Base-by-base conservation (phyloP, 345 rosid genomes). In the Lepidium didymum region DNA sequence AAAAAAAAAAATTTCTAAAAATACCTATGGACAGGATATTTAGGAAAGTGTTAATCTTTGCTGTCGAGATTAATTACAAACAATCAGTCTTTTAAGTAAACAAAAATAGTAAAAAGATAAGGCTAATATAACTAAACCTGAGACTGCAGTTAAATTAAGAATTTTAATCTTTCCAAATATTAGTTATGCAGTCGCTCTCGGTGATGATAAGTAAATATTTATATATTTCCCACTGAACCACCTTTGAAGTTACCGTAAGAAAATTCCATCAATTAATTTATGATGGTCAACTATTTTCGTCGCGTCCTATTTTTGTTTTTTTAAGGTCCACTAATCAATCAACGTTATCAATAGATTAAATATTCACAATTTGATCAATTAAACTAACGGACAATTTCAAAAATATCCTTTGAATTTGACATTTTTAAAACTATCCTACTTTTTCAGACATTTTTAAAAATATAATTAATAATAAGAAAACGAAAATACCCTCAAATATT, bases 131-230 rank as follows among this genome's bases (percentile, higher is more conserved):
- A 55, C 4, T 55, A 56, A 46, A 10, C 38, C 18, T 31, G n/a
- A 56, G 35, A 70, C 23, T 19, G 5, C 29, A 61, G 35, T 55
- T 71, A 55, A 36, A 71, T 54, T 44, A 72, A 31, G 27, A 46
- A 64, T 55, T 27, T 29, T 37, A 45, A 55, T 55, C 4, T 10
- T 29, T 46, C 40, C n/a, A 56, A 19, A 31, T 56, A 56, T 64
- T 72, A 46, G 66, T 33, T 72, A 47, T 31, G 6, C 49, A 44
- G 59, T 72, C 66, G 76, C 52, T 29, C 59, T 64, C 51, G 59
- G 49, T 56, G 65, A 34, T 72, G 64, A 64, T 63, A 54, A 45
- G 64, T 18, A 55, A 29, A 46, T 27, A 29, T 51, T 64, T 72
- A 38, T 72, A 11, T 37, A 56, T 38, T 37, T 31, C 53, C 70